Evolutionary conservation across 2,329 filamentous ascomycete species (phyloP).

Genomic region (Apiospora rasikravindrae): DNA sequence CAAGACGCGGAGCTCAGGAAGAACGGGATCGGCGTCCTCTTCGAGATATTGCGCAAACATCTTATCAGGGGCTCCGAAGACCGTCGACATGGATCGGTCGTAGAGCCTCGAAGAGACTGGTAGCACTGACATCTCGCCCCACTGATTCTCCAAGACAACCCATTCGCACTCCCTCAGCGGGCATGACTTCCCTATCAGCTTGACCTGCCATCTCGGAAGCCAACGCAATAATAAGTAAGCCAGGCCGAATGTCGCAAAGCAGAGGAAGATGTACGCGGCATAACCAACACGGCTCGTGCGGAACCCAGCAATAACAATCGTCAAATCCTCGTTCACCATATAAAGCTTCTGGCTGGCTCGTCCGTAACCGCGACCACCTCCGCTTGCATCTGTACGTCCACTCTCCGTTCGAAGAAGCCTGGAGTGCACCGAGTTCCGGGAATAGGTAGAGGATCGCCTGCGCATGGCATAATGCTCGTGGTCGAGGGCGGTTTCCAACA

Average conservation of each 20-base stretch:
- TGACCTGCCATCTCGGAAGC: slow-evolving; percentile 87
- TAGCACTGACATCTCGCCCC: slow-evolving; percentile 88
- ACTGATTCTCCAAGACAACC: slow-evolving; percentile 97
- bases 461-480: slow-evolving; percentile 56
- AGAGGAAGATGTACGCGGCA: slow-evolving; percentile 71
- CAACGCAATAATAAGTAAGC: slow-evolving; percentile 87
- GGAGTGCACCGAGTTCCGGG: slow-evolving; percentile 60
- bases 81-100: slow-evolving; percentile 61
- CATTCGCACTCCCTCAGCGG: slow-evolving; percentile 80
- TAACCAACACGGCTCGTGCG: slow-evolving; percentile 75
- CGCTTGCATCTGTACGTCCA: slow-evolving; percentile 68
- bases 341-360: slow-evolving; percentile 88
- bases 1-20: slow-evolving; percentile 76
- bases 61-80: slow-evolving; percentile 73
- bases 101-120: slow-evolving; percentile 62
- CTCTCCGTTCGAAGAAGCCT: slow-evolving; percentile 77
- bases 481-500: slow-evolving; percentile 47
- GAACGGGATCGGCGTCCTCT: slow-evolving; percentile 77
- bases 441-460: slow-evolving; percentile 67
- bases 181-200: slow-evolving; percentile 71
- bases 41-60: slow-evolving; percentile 57
- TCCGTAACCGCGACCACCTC: slow-evolving; percentile 57
- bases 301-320: slow-evolving; percentile 92
- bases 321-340: slow-evolving; percentile 91
- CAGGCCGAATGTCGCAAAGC: slow-evolving; percentile 73